phyloP scores from a whole-genome alignment of 129 eudicot species.

The Helianthus annuus region HanXRQr2.0-SUNRISE NC_035448.2:106983165-106983664 shows the following conservation, averaged over 20 bases:
- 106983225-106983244: conserved; percentile 83
- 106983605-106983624: background rate
- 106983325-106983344: conserved; percentile 98
- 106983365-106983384: conserved; percentile 90
- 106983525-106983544: conserved; percentile 29
- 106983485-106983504: conserved; percentile 95
- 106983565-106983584: conserved; percentile 2
- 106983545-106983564: conserved; percentile 11
- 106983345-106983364: conserved; percentile 95
- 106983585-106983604: conserved; percentile 13
- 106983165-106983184: conserved; percentile 90
- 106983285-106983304: conserved; percentile 96
- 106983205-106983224: conserved; percentile 67
- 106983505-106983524: conserved; percentile 96
- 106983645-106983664: background rate
- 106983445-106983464: conserved; percentile 67
- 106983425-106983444: conserved; percentile 49
- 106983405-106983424: background rate
- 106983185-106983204: conserved; percentile 73
- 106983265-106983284: conserved; percentile 91
- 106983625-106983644: background rate
- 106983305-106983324: conserved; percentile 95
- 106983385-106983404: conserved; percentile 38
- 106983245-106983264: conserved; percentile 93
- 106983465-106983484: conserved; percentile 99